A percentile compares a stretch with the other conserved stretches of the same genome.
phyloP scores from a whole-genome alignment of 352 stramenopile genomes.

The Phytopythium sindhum region DNA sequence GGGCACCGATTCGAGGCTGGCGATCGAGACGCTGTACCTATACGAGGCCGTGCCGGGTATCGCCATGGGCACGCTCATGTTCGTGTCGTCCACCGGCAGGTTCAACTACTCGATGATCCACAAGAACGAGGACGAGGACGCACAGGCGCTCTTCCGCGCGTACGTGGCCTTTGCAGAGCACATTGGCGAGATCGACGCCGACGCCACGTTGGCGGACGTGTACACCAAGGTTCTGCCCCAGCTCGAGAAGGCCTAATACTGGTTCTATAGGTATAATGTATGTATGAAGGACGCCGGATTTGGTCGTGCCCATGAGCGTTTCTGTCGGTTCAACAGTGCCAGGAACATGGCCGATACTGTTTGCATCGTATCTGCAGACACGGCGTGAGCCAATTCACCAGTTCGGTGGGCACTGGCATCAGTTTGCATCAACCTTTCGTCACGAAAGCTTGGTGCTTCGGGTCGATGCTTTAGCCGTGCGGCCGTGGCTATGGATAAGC shows the following conservation, averaged over 20 bases:
- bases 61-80: slow-evolving; percentile 38
- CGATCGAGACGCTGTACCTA: slow-evolving; percentile 38
- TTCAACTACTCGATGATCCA: slow-evolving; percentile 68
- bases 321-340: too few relatives aligned
- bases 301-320: too few relatives aligned
- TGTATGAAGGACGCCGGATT: too few relatives aligned
- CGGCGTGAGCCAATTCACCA: too few relatives aligned
- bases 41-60: slow-evolving; percentile 52
- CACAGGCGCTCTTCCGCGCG: slow-evolving; percentile 41
- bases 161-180: slow-evolving; percentile 58
- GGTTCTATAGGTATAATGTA: too few relatives aligned
- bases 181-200: slow-evolving; percentile 32
- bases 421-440: neutral
- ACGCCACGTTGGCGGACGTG: slow-evolving; percentile 43
- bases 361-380: too few relatives aligned
- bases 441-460: too few relatives aligned
- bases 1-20: slow-evolving; percentile 15
- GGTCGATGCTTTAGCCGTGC: too few relatives aligned
- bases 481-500: too few relatives aligned
- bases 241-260: neutral
- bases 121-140: slow-evolving; percentile 36
- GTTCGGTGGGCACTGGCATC: too few relatives aligned
- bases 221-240: slow-evolving; percentile 7
- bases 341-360: too few relatives aligned
- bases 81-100: slow-evolving; percentile 33